These are phyloP conservation scores for Rhododendron kiyosumense DNA, from an alignment of 148 eudicot genomes.

Conservation along the genomic window DNA sequence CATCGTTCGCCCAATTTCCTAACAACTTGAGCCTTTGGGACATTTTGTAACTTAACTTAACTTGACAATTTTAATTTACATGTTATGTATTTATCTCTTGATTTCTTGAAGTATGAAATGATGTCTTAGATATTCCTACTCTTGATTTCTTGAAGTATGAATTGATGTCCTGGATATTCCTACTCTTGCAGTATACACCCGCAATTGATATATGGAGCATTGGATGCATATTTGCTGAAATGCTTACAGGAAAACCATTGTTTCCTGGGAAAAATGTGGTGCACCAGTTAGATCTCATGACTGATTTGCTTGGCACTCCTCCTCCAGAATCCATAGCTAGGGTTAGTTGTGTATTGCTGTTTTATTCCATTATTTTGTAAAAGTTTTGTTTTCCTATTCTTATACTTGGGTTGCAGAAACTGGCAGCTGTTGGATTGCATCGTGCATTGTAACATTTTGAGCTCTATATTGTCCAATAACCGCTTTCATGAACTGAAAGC, in stretches of 20 bases:
- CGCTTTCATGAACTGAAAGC: not conserved
- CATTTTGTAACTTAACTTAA: not conserved
- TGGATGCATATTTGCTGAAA: conserved; percentile 53
- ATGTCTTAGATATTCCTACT: too few relatives aligned
- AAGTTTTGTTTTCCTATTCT: not conserved
- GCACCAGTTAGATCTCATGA: conserved; percentile 51
- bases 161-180: not conserved
- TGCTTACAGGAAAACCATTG: conserved; percentile 45
- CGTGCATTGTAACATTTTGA: not conserved
- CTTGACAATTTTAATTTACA: not conserved
- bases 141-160: not conserved
- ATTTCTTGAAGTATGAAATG: too few relatives aligned
- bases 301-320: conserved; percentile 51
- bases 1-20: not conserved
- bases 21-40: not conserved
- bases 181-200: conserved; percentile 43
- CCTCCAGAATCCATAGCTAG: conserved; percentile 43
- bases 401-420: not conserved
- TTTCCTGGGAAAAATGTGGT: conserved; percentile 56
- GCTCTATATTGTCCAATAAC: not conserved
- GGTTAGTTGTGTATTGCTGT: conserved; percentile 23
- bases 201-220: conserved; percentile 58
- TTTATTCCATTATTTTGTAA: not conserved
- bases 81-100: not conserved
- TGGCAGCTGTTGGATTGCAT: too few relatives aligned